Evolutionary conservation across 2,329 filamentous ascomycete species (phyloP).

Genomic region (Didymella segeticola): DNA sequence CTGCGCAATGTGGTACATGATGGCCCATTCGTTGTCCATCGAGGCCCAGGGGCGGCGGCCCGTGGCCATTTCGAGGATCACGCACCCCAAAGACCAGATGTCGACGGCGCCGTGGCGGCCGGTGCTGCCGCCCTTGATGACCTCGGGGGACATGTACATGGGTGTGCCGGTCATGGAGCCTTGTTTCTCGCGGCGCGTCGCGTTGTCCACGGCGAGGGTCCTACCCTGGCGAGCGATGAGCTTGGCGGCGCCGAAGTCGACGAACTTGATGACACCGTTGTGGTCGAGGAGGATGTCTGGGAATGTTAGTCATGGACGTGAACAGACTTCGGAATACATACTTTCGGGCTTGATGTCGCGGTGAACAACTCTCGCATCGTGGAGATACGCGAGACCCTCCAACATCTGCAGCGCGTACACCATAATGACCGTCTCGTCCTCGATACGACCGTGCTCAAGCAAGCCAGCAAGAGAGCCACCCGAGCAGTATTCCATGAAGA

Average conservation of each 20-base stretch:
- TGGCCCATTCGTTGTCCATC: conserved; percentile 98
- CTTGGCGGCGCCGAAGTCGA: conserved; percentile 97
- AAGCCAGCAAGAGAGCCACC: conserved; percentile 89
- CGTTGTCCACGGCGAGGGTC: conserved; percentile 73
- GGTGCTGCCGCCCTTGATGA: conserved; percentile 80
- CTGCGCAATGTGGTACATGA: conserved; percentile 99
- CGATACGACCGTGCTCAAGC: conserved; percentile 93
- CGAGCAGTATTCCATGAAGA: conserved; percentile 99
- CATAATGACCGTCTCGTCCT: conserved; percentile 97
- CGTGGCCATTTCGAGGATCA: conserved; percentile 97
- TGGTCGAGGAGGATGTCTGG: conserved; percentile 93
- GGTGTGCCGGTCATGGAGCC: conserved; percentile 97
- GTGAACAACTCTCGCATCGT: conserved; percentile 90
- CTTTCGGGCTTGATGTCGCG: conserved; percentile 98
- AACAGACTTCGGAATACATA: conserved; percentile 53
- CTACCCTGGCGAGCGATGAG: conserved; percentile 93
- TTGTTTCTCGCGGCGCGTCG: conserved; percentile 61
- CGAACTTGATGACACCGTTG: conserved; percentile 98
- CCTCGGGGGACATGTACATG: conserved; percentile 99
- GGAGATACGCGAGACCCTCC: conserved; percentile 91
- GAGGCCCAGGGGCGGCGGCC: conserved; percentile 92
- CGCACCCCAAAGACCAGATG: conserved; percentile 95
- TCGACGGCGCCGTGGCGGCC: conserved; percentile 88
- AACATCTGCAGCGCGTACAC: conserved; percentile 94
- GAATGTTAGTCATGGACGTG: conserved; percentile 29